Evolutionary conservation across 768 basidiomycete genomes (phyloP).

Genomic region (Amanita rimosa): DNA sequence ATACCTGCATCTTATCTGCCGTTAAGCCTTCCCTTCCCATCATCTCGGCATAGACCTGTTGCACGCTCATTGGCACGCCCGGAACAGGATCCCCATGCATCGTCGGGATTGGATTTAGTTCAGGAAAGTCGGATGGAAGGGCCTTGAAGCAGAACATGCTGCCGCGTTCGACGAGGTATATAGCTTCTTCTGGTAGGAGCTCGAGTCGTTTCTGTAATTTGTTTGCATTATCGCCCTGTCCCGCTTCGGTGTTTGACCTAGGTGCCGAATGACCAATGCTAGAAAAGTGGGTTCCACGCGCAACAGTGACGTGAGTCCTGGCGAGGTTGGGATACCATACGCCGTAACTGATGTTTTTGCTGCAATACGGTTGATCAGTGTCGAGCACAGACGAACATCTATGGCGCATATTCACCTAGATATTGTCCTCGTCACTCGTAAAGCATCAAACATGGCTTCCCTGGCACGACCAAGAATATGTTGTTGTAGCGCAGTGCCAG

Average conservation of each 20-base stretch:
- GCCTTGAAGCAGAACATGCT: constrained; percentile 73
- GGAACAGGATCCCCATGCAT: constrained; percentile 20
- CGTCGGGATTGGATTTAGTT: constrained; percentile 19
- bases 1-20: constrained; percentile 81
- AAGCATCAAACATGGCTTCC: constrained; percentile 77
- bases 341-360: constrained; percentile 72
- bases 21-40: constrained; percentile 70
- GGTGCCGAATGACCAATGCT: constrained; percentile 74
- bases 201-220: constrained; percentile 62
- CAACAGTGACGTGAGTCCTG: constrained; percentile 56
- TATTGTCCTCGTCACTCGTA: constrained; percentile 62
- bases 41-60: constrained; percentile 83
- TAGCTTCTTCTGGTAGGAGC: constrained; percentile 87
- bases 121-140: background rate
- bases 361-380: constrained; percentile 15
- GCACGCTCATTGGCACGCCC: constrained; percentile 79
- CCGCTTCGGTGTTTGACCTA: constrained; percentile 23
- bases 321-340: constrained; percentile 64
- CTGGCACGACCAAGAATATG: constrained; percentile 74
- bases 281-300: constrained; percentile 76
- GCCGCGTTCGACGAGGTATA: constrained; percentile 90
- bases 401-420: constrained; percentile 44
- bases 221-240: background rate
- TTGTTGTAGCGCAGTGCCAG: constrained; percentile 64
- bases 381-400: background rate